Base-by-base conservation (phyloP, 345 rosid species). In the Balakata baccata region DNA sequence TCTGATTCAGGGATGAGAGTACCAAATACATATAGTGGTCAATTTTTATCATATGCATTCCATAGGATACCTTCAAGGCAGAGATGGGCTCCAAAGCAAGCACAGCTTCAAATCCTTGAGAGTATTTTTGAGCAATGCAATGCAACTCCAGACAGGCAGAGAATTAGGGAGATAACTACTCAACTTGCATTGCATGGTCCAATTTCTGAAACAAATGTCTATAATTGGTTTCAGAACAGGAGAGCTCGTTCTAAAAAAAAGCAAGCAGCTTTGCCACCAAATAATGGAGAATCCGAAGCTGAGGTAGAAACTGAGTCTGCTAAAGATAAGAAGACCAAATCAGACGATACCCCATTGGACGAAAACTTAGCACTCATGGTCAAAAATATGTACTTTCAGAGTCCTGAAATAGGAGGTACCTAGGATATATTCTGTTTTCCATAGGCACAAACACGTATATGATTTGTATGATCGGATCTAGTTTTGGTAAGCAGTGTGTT, bases 161-260 rank as follows among this genome's bases (percentile, higher is more conserved):
- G 76, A 79, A 87, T 89, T 72, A 85, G 78, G 71, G 93, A 89
- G 64, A 86, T 92, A 38, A 74, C 94, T 0, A 13, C 69, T 22
- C 85, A 87, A 63, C 80, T 92, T 64, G 77, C 79, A 7, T 79
- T 85, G 8, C 89, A 87, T 39, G 97, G 96, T 51, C 91, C 81
- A n/a, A 82, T 89, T 64, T 78, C 89, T 0, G 97, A 90, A 82
- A 82, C 87, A 9, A 90, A 89, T 84, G 92, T 92, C 6, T 90
- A 89, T 72, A 87, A 90, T 51, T 92, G 94, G 97, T 92, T 90
- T 72, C 93, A 89, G 70, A 92, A 92, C 69, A 77, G 97, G 29
- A 79, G 92, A 45, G 97, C 94, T 73, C 87, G 96, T 51, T 80
- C 87, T 0, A 92, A 92, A 64, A 81, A 89, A 57, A 90, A 90